Conservation (phyloP, 1,284 basidiomycete species). For the Xerocomus cyaneibrunnescens region DNA sequence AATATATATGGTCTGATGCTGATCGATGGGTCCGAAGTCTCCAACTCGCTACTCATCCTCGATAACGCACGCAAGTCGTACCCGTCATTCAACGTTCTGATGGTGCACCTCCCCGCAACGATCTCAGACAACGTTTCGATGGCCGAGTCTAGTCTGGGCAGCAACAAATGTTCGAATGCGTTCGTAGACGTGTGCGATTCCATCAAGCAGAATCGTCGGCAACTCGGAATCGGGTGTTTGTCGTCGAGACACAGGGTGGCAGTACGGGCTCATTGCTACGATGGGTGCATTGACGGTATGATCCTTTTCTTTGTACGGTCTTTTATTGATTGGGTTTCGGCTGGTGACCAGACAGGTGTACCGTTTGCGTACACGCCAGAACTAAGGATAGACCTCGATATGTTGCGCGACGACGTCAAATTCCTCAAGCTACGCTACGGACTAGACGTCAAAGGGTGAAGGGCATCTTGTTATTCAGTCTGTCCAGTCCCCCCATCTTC, state of each 20-base stretch:
- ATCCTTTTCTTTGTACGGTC: conserved; percentile 11
- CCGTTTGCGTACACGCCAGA: conserved; percentile 95
- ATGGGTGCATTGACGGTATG: conserved; percentile 93
- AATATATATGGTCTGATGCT: conserved; percentile 81
- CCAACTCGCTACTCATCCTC: conserved; percentile 75
- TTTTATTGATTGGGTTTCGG: neutral
- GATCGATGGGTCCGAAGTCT: conserved; percentile 97
- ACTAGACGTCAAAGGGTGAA: conserved; percentile 88
- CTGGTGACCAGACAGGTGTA: conserved; percentile 71
- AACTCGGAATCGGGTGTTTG: conserved; percentile 93
- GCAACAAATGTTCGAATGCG: conserved; percentile 95
- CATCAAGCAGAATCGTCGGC: conserved; percentile 96
- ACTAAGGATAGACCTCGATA: conserved; percentile 80
- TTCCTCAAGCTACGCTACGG: conserved; percentile 88
- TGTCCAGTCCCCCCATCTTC: conserved; percentile 21
- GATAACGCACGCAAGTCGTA: conserved; percentile 82
- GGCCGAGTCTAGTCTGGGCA: conserved; percentile 94
- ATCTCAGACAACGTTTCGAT: conserved; percentile 97
- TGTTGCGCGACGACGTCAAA: conserved; percentile 82
- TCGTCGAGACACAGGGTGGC: conserved; percentile 98
- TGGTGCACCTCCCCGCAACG: conserved; percentile 92
- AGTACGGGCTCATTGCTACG: conserved; percentile 94
- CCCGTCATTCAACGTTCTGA: conserved; percentile 90
- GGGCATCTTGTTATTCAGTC: conserved; percentile 91
- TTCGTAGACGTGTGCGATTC: conserved; percentile 98